These are phyloP conservation scores for Naganishia vishniacii DNA, from an alignment of 768 basidiomycete genomes.

Conservation along the genomic window DNA sequence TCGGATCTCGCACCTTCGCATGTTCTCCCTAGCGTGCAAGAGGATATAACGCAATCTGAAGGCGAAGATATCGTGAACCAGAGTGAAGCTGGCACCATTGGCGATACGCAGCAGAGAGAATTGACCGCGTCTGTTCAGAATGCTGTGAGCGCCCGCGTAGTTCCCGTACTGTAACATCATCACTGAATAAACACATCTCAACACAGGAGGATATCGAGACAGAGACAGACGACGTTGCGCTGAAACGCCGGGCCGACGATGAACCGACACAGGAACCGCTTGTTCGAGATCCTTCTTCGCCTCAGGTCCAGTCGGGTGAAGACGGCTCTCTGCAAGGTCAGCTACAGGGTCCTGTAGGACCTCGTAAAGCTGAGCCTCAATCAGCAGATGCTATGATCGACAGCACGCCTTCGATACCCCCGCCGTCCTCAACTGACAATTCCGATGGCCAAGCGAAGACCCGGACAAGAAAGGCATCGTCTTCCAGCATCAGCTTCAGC, in stretches of 20 bases:
- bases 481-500: slow-evolving; percentile 12
- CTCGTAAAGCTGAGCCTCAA: neutral
- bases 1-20: neutral
- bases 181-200: no score
- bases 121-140: no score
- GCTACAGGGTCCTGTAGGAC: neutral
- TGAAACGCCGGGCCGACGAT: no score
- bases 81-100: no score
- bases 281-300: no score
- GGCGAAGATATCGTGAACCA: neutral
- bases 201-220: no score
- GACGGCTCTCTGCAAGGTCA: no score
- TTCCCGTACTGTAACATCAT: no score
- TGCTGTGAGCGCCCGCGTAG: no score
- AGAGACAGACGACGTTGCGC: no score
- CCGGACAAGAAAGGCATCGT: slow-evolving; percentile 9
- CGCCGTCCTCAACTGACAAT: slow-evolving; percentile 1
- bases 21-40: slow-evolving; percentile 5
- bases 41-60: neutral
- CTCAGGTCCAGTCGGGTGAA: no score
- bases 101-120: neutral
- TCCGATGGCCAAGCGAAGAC: neutral
- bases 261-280: no score
- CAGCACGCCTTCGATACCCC: neutral
- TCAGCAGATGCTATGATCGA: neutral